phyloP scores from a whole-genome alignment of 352 stramenopile species.

The Phytopythium ostracodes region DNA sequence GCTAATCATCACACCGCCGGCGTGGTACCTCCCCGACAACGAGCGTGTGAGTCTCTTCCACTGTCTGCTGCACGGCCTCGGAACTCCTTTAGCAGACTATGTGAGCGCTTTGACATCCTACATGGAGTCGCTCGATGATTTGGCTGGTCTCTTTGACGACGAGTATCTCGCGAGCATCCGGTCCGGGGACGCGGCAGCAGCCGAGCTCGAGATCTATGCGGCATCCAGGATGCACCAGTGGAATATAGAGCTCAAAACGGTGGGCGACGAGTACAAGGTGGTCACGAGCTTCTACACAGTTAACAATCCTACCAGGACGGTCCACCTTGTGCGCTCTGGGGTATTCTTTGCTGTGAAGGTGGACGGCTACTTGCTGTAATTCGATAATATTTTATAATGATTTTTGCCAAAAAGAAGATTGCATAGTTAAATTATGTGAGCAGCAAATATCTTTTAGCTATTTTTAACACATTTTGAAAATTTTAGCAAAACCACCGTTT shows the following conservation, averaged over 20 bases:
- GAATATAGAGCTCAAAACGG: not conserved
- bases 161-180: not conserved
- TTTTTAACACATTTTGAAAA: not conserved
- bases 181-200: not conserved
- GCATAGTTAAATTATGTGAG: too few relatives aligned
- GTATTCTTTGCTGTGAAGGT: not conserved
- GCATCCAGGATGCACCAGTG: not conserved
- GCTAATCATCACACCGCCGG: not conserved
- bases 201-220: not conserved
- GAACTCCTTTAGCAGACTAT: not conserved
- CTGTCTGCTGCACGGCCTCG: not conserved
- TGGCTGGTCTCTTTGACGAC: not conserved
- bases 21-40: not conserved
- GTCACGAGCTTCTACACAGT: not conserved
- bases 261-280: not conserved
- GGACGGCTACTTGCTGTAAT: not conserved
- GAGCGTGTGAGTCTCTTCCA: not conserved
- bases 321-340: not conserved
- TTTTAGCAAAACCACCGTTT: not conserved
- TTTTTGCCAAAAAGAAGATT: not conserved
- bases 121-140: not conserved
- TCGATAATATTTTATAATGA: not conserved
- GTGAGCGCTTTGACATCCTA: not conserved
- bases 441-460: not conserved
- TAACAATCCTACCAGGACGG: not conserved